A percentile compares a stretch with the other conserved stretches of the same genome.
These are phyloP conservation scores for Zangia roseola DNA, from an alignment of 768 basidiomycete genomes.

Conservation along the genomic window DNA sequence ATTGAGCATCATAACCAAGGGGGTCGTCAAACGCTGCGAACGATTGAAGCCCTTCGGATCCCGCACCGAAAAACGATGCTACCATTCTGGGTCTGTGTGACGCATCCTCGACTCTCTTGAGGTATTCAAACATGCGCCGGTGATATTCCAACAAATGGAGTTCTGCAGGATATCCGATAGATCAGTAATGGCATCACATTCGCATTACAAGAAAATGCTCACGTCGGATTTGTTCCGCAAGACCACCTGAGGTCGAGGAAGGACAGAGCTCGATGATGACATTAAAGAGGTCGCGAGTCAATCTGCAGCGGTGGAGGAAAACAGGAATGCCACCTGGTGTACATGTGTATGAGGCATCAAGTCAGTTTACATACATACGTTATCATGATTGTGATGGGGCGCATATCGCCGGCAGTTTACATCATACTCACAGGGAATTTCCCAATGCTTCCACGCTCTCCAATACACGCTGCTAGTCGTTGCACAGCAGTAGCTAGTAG, in stretches of 20 bases:
- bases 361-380: no score
- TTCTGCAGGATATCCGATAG: background rate
- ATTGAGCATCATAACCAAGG: background rate
- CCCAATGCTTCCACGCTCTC: background rate
- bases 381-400: no score
- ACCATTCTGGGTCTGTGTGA: background rate
- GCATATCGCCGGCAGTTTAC: no score
- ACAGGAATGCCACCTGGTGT: background rate
- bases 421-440: background rate
- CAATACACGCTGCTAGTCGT: background rate
- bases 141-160: conserved; percentile 3
- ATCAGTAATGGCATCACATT: no score
- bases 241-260: background rate
- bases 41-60: background rate
- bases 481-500: background rate
- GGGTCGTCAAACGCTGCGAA: background rate
- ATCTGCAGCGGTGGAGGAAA: background rate
- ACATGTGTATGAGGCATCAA: no score
- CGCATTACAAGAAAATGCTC: background rate
- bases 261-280: background rate
- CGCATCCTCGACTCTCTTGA: background rate
- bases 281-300: background rate
- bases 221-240: background rate
- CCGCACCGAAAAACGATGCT: background rate
- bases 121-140: background rate